Base-by-base conservation (phyloP, 2,329 filamentous ascomycete genomes). In the Pseudocercospora fijiensis region DNA sequence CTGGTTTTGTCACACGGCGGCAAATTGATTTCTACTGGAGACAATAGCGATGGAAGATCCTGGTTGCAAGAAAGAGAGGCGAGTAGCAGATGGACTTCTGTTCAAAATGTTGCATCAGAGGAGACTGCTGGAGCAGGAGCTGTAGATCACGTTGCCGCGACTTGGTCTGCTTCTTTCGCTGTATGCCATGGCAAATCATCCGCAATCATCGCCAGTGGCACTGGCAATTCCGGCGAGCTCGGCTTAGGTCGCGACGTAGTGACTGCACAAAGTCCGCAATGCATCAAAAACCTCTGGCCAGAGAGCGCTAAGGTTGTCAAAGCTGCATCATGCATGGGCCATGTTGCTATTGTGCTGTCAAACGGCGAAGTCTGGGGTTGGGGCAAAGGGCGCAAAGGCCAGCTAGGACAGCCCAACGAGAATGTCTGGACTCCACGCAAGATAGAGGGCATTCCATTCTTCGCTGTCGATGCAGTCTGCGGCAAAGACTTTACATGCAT, bases 401-500 rank as follows among this genome's bases (percentile, higher is more conserved):
- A 99, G 75, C 79, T 96, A 0, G 93, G 92, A 0, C 77, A 80
- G 47, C 83, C 84, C 0, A 78, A 79, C 27, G 80, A 78, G 5
- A 68, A 87, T 27, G 74, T 88, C 1, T 83, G 84, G 77, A 73
- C 72, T 16, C 92, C 92, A 4, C 80, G 84, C 9, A 87, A 82
- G 76, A 83, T 96, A 22, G 78, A 79, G 1, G 75, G 85, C 1
- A 70, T 84, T 20, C 74, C 77, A 3, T 96, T 96, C 75, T 79
- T 77, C n/a, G 88, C 88, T 1, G 76, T 77, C 11, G 83, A 85
- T 67, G 91, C 86, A 1, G 87, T 89, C 0, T 96, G 92, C 75
- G 93, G 93, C 8, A 86, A 90, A 66, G 91, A 97, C 66, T 94
- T 96, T 71, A 96, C 92, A 0, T 90, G 89, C 72, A 75, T 97